Evolutionary conservation across 345 rosid genomes (phyloP).

Genomic region (Eucalyptus erythrocorys): DNA sequence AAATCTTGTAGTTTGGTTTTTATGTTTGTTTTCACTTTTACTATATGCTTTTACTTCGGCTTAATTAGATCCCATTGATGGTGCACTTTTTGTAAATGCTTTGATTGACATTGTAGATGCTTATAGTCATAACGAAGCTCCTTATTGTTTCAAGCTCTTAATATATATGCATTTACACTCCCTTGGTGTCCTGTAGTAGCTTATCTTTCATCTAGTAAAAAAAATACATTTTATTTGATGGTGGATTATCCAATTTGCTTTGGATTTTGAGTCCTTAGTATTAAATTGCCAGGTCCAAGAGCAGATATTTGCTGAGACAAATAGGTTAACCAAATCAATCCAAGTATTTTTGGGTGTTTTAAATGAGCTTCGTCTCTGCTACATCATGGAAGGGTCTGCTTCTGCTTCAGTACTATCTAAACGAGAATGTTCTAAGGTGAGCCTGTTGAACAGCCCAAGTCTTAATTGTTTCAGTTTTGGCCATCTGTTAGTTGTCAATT

Average conservation of each 20-base stretch:
- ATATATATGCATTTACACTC: background rate
- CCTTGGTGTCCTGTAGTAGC: background rate
- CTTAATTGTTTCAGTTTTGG: background rate
- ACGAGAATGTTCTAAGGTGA: slow-evolving; percentile 54
- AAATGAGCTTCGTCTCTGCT: slow-evolving; percentile 73
- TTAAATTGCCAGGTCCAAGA: slow-evolving; percentile 49
- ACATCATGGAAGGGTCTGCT: slow-evolving; percentile 50
- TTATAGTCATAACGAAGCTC: background rate
- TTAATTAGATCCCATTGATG: background rate
- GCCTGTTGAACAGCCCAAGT: background rate
- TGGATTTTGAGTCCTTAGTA: background rate
- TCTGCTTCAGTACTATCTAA: slow-evolving; percentile 26
- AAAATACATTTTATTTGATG: background rate
- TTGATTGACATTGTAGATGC: background rate
- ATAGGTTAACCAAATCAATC: slow-evolving; percentile 71
- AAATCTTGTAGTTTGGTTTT: background rate
- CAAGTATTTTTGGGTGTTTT: slow-evolving; percentile 74
- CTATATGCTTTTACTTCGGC: background rate
- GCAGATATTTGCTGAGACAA: slow-evolving; percentile 58
- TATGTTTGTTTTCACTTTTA: background rate
- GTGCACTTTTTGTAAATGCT: background rate
- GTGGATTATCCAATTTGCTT: background rate
- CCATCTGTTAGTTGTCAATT: background rate
- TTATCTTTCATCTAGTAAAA: background rate
- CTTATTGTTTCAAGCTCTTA: background rate